Evolutionary conservation across 345 rosid species (phyloP).

Genomic region (Raphanus raphanistrum): DNA sequence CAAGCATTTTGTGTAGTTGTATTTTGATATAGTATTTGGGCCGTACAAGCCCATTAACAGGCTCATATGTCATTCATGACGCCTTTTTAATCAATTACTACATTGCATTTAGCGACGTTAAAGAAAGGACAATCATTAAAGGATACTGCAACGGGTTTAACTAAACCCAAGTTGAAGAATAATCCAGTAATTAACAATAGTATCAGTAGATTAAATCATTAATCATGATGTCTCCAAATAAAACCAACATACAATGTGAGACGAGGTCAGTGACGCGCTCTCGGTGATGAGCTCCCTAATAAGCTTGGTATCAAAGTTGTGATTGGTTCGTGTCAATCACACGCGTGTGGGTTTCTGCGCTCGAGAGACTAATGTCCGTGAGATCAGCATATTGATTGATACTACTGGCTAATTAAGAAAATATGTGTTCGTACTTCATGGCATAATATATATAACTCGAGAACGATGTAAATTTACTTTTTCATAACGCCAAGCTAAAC

Average conservation of each 20-base stretch:
- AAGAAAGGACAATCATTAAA: slow-evolving; percentile 14
- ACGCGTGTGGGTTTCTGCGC: neutral
- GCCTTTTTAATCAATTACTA: neutral
- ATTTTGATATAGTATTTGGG: neutral
- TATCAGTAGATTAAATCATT: neutral
- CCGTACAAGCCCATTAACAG: neutral
- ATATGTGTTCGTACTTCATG: slow-evolving; percentile 1
- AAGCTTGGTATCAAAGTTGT: neutral
- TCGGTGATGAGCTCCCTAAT: neutral
- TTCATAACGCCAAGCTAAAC: too few relatives aligned
- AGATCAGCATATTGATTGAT: slow-evolving; percentile 1
- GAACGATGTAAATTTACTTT: too few relatives aligned
- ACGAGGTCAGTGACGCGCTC: slow-evolving; percentile 18
- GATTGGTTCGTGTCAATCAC: slow-evolving; percentile 1
- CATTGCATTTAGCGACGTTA: neutral
- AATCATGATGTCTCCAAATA: neutral
- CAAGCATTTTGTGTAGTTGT: neutral
- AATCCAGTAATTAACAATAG: slow-evolving; percentile 26
- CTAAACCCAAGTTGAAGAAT: neutral
- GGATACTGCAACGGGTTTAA: neutral
- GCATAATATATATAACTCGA: neutral
- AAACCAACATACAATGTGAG: slow-evolving; percentile 14
- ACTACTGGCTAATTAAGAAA: neutral
- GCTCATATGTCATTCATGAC: slow-evolving; percentile 12
- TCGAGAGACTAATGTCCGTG: neutral